A percentile compares a stretch with the other conserved stretches of the same genome.
Evolutionary conservation across 2,329 filamentous ascomycete genomes (phyloP).

Genomic region (Meredithiella fracta): DNA sequence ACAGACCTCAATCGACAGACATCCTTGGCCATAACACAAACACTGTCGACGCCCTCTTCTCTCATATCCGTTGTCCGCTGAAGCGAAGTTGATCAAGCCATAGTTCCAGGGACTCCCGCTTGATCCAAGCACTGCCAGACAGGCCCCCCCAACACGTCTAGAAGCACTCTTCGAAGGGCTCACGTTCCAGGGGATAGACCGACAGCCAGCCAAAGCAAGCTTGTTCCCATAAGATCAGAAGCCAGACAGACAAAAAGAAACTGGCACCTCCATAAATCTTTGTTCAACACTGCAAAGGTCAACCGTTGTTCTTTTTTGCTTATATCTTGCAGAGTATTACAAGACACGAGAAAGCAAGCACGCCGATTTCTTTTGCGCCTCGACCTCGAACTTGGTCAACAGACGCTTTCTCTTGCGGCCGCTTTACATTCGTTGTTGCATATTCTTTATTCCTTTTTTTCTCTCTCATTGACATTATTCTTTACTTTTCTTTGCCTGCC

Average conservation of each 20-base stretch:
- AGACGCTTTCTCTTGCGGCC: neutral
- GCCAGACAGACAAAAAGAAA: too few species aligned
- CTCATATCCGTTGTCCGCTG: neutral
- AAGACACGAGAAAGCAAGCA: neutral
- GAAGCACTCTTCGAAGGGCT: conserved; percentile 3
- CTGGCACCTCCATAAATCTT: neutral
- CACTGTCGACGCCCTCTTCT: neutral
- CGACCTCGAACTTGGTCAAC: neutral
- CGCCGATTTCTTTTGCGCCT: neutral
- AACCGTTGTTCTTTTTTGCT: neutral
- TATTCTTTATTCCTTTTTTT: conserved; percentile 1
- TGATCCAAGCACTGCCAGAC: conserved; percentile 4
- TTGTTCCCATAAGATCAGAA: too few species aligned
- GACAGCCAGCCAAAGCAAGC: neutral
- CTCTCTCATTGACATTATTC: too few species aligned
- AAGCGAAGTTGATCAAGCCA: neutral
- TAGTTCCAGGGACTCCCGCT: neutral
- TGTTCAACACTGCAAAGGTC: neutral
- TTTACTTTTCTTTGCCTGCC: neutral
- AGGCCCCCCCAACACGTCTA: conserved; percentile 3
- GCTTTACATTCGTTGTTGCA: neutral
- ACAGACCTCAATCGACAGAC: neutral
- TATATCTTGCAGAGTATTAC: neutral
- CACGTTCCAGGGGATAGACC: neutral
- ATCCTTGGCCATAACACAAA: neutral